Evolutionary conservation across 169 alveolate species (phyloP), one percentile per base, ranked within the genome.

Genomic region (Eimeria brunetti): DNA sequence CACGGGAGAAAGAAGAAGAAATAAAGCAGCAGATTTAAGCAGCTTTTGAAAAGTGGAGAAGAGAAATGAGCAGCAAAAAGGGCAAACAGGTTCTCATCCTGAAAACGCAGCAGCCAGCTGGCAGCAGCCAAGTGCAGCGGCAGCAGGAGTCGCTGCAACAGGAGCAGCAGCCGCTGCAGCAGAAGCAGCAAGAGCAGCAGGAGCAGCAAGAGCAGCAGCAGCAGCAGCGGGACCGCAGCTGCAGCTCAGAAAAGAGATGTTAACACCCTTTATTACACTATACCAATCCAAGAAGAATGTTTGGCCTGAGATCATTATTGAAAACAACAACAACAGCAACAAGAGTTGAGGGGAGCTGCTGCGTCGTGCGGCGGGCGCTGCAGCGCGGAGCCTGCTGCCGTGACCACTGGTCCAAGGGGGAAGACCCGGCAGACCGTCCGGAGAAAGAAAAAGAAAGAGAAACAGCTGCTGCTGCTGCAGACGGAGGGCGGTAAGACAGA

Each of bases 401-500:
- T n/a, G 20, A 0, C 69, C n/a, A 0, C 30, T 20, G n/a, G 69
- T 60, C 20, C 30, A 1, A 60, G 20, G n/a, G n/a, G n/a, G n/a
- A n/a, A 60, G 30, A 60, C 69, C 8, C 20, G 69, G 69, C 12
- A 20, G n/a, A 60, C 9, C 12, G 69, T n/a, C 20, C 69, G 69
- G 6, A n/a, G 20, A n/a, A 60, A 3, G 30, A 6, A 7, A 60
- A 18, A 20, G 30, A 60, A 6, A 9, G 12, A 7, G 20, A 38
- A 69, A 69, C 49, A 69, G 49, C 51, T 41, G 51, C 81, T 69
- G 8, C 49, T 38, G 24, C 11, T 16, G 62, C 60, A 24, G 89
- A 73, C n/a, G 27, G 58, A 81, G 71, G 0, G 1, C 27, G 73
- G 14, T 62, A 81, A 51, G 89, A 81, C 89, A 81, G 89, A n/a